Conservation (phyloP, 768 basidiomycete genomes). For the Xanthoconium purpureum region DNA sequence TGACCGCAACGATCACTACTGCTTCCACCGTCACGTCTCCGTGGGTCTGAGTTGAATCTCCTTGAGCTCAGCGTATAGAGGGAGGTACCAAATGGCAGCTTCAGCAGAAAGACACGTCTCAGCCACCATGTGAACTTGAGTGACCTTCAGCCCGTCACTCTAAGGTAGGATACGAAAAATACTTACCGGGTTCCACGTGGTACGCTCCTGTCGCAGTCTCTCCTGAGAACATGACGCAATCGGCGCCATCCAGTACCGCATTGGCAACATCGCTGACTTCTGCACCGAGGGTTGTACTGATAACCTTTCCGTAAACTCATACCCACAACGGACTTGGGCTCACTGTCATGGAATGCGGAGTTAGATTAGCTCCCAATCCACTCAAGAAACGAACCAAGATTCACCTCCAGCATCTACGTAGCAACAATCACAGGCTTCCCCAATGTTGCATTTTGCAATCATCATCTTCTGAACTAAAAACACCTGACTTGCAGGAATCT, state of each 20-base stretch:
- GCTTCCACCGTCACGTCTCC: constrained; percentile 93
- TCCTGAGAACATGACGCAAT: constrained; percentile 99
- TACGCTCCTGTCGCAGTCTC: constrained; percentile 98
- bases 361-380: constrained; percentile 9
- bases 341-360: constrained; percentile 87
- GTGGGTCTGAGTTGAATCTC: constrained; percentile 82
- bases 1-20: constrained; percentile 92
- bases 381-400: constrained; percentile 12
- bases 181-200: constrained; percentile 88
- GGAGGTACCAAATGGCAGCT: constrained; percentile 91
- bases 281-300: constrained; percentile 96
- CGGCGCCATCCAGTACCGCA: constrained; percentile 96
- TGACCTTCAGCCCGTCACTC: constrained; percentile 6
- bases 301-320: constrained; percentile 7
- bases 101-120: constrained; percentile 98
- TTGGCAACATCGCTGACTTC: constrained; percentile 99
- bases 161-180: neutral
- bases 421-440: constrained; percentile 99
- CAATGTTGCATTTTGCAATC: constrained; percentile 98
- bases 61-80: constrained; percentile 87
- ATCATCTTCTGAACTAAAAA: constrained; percentile 99
- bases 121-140: constrained; percentile 95
- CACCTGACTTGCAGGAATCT: constrained; percentile 98
- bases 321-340: constrained; percentile 17
- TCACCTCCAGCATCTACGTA: constrained; percentile 97